Base-by-base conservation (phyloP, 768 basidiomycete genomes). In the Suillus luteus region DNA sequence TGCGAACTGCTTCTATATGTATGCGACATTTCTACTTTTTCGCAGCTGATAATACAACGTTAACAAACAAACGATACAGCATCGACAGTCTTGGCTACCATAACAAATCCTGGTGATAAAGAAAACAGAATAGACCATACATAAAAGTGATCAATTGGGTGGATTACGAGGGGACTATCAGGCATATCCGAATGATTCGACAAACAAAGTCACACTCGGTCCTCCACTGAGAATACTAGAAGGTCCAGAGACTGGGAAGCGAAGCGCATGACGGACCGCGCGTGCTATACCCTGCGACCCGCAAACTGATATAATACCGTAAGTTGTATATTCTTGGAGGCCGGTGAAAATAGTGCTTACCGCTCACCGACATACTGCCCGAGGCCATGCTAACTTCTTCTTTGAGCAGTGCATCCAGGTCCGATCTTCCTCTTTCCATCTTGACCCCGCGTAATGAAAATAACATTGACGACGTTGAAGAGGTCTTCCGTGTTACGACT, bases 321-420 rank as follows among this genome's bases (percentile, higher is more conserved):
- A 59, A 22, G 9, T 19, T 17, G 24, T 40, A 15, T 38, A 62
- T 33, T n/a, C 19, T 19, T 31, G 8, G 19, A 31, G 15, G 7
- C 12, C 14, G 31, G 38, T 12, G 7, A 1, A 74, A 79, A 5
- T 59, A 84, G 7, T 1, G 73, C 80, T 9, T 62, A 85, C 85
- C 85, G 37, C 77, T 83, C 24, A 86, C 80, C 9, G 81, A 80
- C 68, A 85, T 74, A 5, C 75, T 71, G 5, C 81, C 84, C 5
- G 66, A 66, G 9, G 75, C 73, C 7, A 65, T 65, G 1, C 55
- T 69, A 9, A 81, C 76, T 64, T 85, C 83, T 17, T 75, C 72
- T 3, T 67, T 62, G 3, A 85, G 55, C 3, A 85, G 67, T 0
- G 65, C 64, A 11, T 68, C 55, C 2, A 86, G 49, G 59, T 85